Evolutionary conservation across 345 rosid genomes (phyloP).

Genomic region (Geranium brycei): DNA sequence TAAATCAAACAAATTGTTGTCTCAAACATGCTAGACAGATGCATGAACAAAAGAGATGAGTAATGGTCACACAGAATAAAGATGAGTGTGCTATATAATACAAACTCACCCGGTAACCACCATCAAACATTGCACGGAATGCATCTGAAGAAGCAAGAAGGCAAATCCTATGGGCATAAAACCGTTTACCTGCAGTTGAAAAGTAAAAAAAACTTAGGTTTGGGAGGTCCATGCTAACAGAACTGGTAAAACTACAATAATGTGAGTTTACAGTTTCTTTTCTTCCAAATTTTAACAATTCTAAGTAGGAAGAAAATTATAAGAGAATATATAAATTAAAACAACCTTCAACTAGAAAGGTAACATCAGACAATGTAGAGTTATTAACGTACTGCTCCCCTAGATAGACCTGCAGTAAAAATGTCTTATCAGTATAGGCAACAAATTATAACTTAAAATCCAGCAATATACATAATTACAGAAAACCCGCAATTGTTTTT

Average conservation of each 20-base stretch:
- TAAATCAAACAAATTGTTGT: not conserved
- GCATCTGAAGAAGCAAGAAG: slow-evolving; percentile 98
- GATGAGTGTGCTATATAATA: slow-evolving; percentile 8
- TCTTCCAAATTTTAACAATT: not conserved
- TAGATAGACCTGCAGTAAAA: slow-evolving; percentile 59
- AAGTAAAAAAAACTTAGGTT: not conserved
- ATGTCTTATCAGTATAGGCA: slow-evolving; percentile 1
- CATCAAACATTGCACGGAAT: slow-evolving; percentile 99
- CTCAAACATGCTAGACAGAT: not conserved
- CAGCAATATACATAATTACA: not conserved
- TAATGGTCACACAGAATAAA: not conserved
- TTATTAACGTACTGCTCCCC: slow-evolving; percentile 94
- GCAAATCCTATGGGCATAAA: slow-evolving; percentile 95
- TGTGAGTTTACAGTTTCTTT: not conserved
- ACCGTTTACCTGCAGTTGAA: slow-evolving; percentile 58
- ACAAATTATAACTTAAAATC: not conserved
- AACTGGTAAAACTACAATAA: not conserved
- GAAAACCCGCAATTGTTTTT: not conserved
- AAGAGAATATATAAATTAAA: slow-evolving; percentile 6
- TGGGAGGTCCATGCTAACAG: slow-evolving; percentile 1
- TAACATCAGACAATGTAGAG: slow-evolving; percentile 82
- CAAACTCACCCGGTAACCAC: slow-evolving; percentile 84
- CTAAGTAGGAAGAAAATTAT: slow-evolving; percentile 5
- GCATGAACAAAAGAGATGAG: not conserved
- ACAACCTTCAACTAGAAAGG: slow-evolving; percentile 91